A percentile compares a stretch with the other conserved stretches of the same genome.
These are phyloP conservation scores for Gracilaria domingensis DNA, from an alignment of 23 red algal genomes.

Conservation along the genomic window DNA sequence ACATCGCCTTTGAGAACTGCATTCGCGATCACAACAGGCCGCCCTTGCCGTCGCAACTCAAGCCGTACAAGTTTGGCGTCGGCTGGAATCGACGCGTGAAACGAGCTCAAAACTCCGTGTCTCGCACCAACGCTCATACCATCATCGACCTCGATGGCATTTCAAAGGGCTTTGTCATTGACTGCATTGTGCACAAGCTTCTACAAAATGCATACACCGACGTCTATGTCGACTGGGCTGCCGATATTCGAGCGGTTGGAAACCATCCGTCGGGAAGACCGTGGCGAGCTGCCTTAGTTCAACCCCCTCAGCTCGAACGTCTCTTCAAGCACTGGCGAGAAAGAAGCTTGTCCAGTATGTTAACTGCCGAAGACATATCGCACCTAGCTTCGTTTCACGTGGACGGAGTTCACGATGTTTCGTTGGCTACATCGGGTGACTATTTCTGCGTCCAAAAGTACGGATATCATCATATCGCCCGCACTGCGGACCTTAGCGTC, in stretches of 20 bases:
- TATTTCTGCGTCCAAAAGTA: conserved; percentile 70
- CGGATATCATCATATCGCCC: conserved; percentile 72
- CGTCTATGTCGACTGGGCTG: conserved; percentile 77
- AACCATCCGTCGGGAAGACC: conserved; percentile 49
- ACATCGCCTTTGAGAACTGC: conserved; percentile 43
- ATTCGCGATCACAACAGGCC: conserved; percentile 41
- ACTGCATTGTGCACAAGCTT: conserved; percentile 9
- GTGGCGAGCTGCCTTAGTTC: conserved; percentile 65
- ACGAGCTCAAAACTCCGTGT: conserved; percentile 11
- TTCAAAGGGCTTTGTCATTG: conserved; percentile 67
- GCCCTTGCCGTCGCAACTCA: background rate
- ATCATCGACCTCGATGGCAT: conserved; percentile 67
- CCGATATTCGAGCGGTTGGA: conserved; percentile 61
- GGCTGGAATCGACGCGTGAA: conserved; percentile 40
- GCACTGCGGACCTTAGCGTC: background rate
- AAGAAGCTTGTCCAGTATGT: conserved; percentile 28
- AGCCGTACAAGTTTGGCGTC: conserved; percentile 37
- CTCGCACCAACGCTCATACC: conserved; percentile 60
- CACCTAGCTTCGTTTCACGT: background rate
- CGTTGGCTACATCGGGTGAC: conserved; percentile 69
- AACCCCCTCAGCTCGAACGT: conserved; percentile 48
- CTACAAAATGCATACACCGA: background rate
- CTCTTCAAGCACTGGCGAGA: conserved; percentile 58
- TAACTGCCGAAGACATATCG: conserved; percentile 16
- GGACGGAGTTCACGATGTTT: background rate